Evolutionary conservation across 164 flowering plant genomes (phyloP), one percentile per base, ranked within the genome.

Genomic region (Warburgia ugandensis): DNA sequence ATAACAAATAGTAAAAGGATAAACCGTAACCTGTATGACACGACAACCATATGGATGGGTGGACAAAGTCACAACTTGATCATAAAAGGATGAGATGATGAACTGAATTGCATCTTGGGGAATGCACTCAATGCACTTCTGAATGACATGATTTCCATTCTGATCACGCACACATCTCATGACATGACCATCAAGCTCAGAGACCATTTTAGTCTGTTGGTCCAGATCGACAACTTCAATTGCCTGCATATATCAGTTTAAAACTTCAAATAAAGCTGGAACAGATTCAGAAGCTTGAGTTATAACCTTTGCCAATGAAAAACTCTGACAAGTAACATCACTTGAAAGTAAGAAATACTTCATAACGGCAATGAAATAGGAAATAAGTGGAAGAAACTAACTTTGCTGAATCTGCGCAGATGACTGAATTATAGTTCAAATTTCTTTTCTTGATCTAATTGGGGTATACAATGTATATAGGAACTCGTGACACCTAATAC

Each of bases 31-130:
- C 95, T 92, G 99, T 56, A 88, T 79, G 50, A 92, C 99, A 60
- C 99, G 94, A 52, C 96, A 92, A 12, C 99, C 96, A 63, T 92
- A 92, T 32, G 97, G 91, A 77, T 92, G 96, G 35, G 94, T 92
- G 17, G 99, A 92, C 17, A 92, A 79, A 17, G 80, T 77, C 54
- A 88, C 94, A 62, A 88, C 95, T 68, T 92, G 88, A 63, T 79
- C 94, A 66, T 74, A 84, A 59, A 92, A 88, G 25, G 87, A 71
- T 40, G 90, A 63, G 38, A 92, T 69, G 42, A 92, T 86, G 48
- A 88, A 92, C 40, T 84, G 84, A 67, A 92, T 88, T 27, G 80
- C 73, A 26, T 82, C 91, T 71, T 88, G 94, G 17, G 99, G 99
- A 20, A 88, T 80, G 68, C 99, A 88, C 59, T 92, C 97, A 48